Conservation (phyloP, 2,329 filamentous ascomycete genomes). For the Aspergillus aculeatus region DNA sequence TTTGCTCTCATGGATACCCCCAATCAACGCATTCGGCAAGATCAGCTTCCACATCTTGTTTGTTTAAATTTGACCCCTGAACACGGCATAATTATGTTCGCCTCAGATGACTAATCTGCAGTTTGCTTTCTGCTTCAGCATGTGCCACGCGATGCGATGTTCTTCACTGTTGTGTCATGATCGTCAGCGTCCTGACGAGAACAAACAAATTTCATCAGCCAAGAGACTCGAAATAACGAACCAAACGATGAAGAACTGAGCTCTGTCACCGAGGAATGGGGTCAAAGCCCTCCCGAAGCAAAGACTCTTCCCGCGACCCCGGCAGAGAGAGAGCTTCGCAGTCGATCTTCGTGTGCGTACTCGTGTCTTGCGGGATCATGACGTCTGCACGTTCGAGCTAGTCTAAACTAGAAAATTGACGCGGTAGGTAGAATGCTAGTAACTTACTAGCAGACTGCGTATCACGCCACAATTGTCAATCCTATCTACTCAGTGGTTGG, state of each 20-base stretch:
- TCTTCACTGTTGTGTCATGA: background rate
- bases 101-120: background rate
- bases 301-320: background rate
- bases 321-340: background rate
- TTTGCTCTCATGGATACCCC: background rate
- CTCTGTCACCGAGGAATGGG: background rate
- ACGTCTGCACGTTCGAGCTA: slow-evolving; percentile 6
- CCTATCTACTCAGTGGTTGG: background rate
- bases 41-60: background rate
- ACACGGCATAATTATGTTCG: background rate
- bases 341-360: background rate
- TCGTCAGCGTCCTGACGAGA: background rate
- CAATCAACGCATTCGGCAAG: background rate
- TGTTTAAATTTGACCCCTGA: background rate
- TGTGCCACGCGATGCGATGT: background rate
- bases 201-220: background rate
- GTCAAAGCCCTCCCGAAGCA: background rate
- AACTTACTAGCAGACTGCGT: background rate
- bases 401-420: background rate
- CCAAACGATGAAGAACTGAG: background rate
- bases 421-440: background rate
- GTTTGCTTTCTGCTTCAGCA: too few species aligned
- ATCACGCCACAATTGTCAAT: background rate
- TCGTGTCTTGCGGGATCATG: slow-evolving; percentile 4
- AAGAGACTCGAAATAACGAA: background rate